Percentiles rank a stretch among this genome's conserved stretches.
These are phyloP conservation scores for Penicillium waksmanii DNA, from an alignment of 495 filamentous ascomycete genomes.

Conservation along the genomic window DNA sequence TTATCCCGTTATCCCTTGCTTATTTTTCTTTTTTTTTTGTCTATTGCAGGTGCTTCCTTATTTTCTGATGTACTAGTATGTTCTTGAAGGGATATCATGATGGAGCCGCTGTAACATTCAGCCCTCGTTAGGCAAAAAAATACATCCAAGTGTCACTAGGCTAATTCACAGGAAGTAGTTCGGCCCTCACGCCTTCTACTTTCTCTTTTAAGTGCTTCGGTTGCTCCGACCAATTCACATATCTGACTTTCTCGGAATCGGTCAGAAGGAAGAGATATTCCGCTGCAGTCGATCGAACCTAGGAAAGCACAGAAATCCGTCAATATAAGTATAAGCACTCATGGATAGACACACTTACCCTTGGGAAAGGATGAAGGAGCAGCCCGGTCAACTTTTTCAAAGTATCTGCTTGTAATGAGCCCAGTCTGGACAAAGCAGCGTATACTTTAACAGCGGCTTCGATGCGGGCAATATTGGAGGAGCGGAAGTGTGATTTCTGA, in stretches of 20 bases:
- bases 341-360: constrained; percentile 32
- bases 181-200: constrained; percentile 36
- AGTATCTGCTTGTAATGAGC: constrained; percentile 45
- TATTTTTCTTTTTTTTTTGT: constrained; percentile 3
- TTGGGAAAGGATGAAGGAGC: constrained; percentile 68
- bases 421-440: constrained; percentile 58
- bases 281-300: constrained; percentile 44
- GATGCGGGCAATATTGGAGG: constrained; percentile 74
- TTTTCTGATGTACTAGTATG: constrained; percentile 1
- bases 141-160: not conserved
- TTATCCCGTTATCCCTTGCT: not conserved
- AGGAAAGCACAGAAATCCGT: constrained; percentile 3
- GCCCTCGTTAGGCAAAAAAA: not conserved
- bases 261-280: constrained; percentile 46
- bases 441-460: constrained; percentile 80
- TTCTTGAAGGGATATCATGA: constrained; percentile 3
- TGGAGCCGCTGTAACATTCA: too few species aligned
- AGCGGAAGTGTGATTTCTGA: constrained; percentile 82
- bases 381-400: constrained; percentile 59
- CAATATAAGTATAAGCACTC: not conserved
- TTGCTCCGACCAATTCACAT: constrained; percentile 47
- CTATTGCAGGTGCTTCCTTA: not conserved
- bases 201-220: constrained; percentile 43
- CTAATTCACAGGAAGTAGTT: constrained; percentile 13
- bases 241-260: constrained; percentile 35